These are phyloP conservation scores for Rubus parviflorus DNA, from an alignment of 306 rosid genomes.

Conservation along the genomic window DNA sequence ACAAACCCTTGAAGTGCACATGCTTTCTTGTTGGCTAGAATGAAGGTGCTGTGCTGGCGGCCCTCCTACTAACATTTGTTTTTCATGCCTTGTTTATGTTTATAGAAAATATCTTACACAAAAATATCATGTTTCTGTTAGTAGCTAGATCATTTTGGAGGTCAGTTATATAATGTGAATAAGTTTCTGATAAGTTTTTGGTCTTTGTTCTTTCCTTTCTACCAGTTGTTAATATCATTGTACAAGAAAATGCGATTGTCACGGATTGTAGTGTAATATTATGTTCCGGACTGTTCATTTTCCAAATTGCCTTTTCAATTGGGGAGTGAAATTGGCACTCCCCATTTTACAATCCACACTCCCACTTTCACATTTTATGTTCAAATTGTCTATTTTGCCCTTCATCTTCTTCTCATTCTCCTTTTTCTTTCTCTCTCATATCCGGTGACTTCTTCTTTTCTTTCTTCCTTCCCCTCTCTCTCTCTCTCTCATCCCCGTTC, in stretches of 20 bases:
- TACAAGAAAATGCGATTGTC: background rate
- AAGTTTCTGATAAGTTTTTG: constrained; percentile 24
- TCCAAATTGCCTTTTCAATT: background rate
- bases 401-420: no score
- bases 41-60: constrained; percentile 28
- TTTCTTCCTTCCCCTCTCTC: no score
- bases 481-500: no score
- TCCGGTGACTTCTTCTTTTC: no score
- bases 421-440: no score
- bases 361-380: no score
- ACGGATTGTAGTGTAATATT: background rate
- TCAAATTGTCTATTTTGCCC: no score
- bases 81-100: constrained; percentile 44
- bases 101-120: constrained; percentile 29
- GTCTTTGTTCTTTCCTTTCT: background rate
- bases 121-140: constrained; percentile 30
- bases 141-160: constrained; percentile 33
- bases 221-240: background rate
- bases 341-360: no score
- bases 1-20: constrained; percentile 2
- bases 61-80: constrained; percentile 39
- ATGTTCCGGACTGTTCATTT: background rate
- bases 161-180: constrained; percentile 42
- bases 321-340: no score
- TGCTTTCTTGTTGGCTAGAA: constrained; percentile 3